Base-by-base conservation (phyloP, 164 flowering plant species). In the Platanus orientalis region DNA sequence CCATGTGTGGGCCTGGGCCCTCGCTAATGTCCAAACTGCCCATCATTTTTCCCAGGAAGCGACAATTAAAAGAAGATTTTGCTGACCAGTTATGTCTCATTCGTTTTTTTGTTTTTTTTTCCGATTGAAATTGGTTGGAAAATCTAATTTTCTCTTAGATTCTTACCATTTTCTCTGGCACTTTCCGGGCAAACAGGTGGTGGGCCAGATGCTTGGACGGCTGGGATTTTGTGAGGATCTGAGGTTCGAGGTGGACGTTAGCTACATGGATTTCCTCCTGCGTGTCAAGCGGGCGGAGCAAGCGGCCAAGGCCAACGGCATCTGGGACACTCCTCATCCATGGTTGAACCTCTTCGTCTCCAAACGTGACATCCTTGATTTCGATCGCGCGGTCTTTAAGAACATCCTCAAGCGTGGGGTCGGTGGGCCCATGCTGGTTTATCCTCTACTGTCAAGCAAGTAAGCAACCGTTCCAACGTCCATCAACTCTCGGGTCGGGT, bases 251-350 rank as follows among this genome's bases (percentile, higher is more conserved):
- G 67, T 73, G 67, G 88, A 88, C 67, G 39, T 88, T 39, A 78
- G 74, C 69, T 90, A 88, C 79, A 67, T 67, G 67, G 90, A 83
- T 4, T 93, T 90, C 60, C 12, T 92, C 21, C 58, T 78, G 39
- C 81, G 98, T 10, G 96, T 92, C 20, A 83, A 84, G 64, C 73
- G 61, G 0, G 81, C 58, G 14, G 94, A 90, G 73, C 68, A 71
- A 28, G 69, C 68, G 27, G 90, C 94, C 0, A 83, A 57, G 50
- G 81, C 77, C 25, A 78, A 57, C 28, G 97, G 98, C 1, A 76
- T 74, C 0, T 90, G 97, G 98, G 84, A 85, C 47, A 68, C 88
- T 14, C 93, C 98, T 9, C 98, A 93, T 75, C 98, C 97, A 3
- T 93, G 98, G 98, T 63, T 93, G 25, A 93, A 93, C 68, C 29